These are phyloP conservation scores for Rusavskia elegans DNA, from an alignment of 495 filamentous ascomycete genomes.

Conservation along the genomic window DNA sequence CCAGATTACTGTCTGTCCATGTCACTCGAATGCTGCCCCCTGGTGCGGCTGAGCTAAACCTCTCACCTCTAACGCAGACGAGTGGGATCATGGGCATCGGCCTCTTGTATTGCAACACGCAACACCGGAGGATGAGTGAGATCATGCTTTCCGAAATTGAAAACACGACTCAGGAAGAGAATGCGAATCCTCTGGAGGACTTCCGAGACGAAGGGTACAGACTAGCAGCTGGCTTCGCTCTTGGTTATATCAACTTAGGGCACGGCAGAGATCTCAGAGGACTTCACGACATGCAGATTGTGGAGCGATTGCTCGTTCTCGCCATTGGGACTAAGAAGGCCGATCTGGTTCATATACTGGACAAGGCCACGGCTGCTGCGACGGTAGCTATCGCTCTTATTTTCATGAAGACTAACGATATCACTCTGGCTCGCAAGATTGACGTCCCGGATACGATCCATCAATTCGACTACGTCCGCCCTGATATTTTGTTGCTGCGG, in stretches of 20 bases:
- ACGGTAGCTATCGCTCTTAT: slow-evolving; percentile 84
- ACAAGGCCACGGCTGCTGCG: slow-evolving; percentile 80
- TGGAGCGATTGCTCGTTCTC: slow-evolving; percentile 69
- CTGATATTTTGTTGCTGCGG: slow-evolving; percentile 80
- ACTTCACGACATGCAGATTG: slow-evolving; percentile 83
- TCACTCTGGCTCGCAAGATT: slow-evolving; percentile 76
- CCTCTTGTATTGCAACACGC: slow-evolving; percentile 82
- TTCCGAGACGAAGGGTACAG: slow-evolving; percentile 88
- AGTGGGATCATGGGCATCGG: slow-evolving; percentile 97
- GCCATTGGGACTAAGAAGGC: slow-evolving; percentile 80
- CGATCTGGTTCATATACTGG: slow-evolving; percentile 75
- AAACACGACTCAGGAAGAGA: slow-evolving; percentile 60
- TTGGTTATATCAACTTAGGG: slow-evolving; percentile 89
- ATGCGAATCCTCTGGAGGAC: slow-evolving; percentile 41
- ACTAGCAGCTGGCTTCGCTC: slow-evolving; percentile 80
- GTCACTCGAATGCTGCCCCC: slow-evolving; percentile 84
- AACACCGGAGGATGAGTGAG: slow-evolving; percentile 96
- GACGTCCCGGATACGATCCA: slow-evolving; percentile 78
- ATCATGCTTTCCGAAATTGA: slow-evolving; percentile 97
- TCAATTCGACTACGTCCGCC: slow-evolving; percentile 88
- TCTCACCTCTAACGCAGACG: slow-evolving; percentile 88
- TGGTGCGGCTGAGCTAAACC: slow-evolving; percentile 82
- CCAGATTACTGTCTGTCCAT: slow-evolving; percentile 91
- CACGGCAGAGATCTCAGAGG: slow-evolving; percentile 78
- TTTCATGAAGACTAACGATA: slow-evolving; percentile 93